Evolutionary conservation across 495 filamentous ascomycete species (phyloP).

Genomic region (Immersiella caudata): DNA sequence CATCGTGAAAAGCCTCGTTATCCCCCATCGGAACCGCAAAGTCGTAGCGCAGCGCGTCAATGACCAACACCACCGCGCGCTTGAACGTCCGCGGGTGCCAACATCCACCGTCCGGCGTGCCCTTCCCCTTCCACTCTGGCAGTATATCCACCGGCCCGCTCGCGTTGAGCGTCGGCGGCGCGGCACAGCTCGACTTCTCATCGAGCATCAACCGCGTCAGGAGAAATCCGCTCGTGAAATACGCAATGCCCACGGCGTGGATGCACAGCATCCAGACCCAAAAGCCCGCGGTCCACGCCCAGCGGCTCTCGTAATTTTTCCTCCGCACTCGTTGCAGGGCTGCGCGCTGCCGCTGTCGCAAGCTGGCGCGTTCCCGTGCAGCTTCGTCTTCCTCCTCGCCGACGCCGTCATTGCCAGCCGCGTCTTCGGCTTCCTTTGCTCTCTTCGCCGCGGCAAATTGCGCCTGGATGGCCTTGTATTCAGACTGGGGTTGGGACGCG

Average conservation of each 20-base stretch:
- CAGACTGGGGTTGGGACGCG: conserved; percentile 31
- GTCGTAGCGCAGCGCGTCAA: conserved; percentile 95
- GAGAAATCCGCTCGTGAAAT: conserved; percentile 97
- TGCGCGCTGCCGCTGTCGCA: conserved; percentile 40
- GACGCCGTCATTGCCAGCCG: conserved; percentile 18
- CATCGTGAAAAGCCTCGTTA: conserved; percentile 73
- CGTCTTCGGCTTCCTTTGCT: conserved; percentile 43
- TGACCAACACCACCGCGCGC: conserved; percentile 86
- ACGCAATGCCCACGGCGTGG: conserved; percentile 79
- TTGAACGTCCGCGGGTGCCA: conserved; percentile 95
- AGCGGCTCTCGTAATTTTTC: conserved; percentile 44
- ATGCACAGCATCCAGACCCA: conserved; percentile 63
- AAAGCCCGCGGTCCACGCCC: conserved; percentile 53
- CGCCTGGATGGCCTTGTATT: conserved; percentile 48
- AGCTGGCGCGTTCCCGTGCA: conserved; percentile 24
- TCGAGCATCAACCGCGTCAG: conserved; percentile 89
- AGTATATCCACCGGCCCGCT: conserved; percentile 31
- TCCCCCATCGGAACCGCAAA: conserved; percentile 83
- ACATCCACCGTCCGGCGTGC: conserved; percentile 69
- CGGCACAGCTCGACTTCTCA: conserved; percentile 78
- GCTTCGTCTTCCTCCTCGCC: conserved; percentile 14
- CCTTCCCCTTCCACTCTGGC: conserved; percentile 44
- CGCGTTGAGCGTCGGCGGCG: conserved; percentile 63
- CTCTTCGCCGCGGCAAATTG: conserved; percentile 53
- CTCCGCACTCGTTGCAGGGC: conserved; percentile 47